A percentile compares a stretch with the other conserved stretches of the same genome.
These are phyloP conservation scores for Fusarium sp. DNA, from an alignment of 2,329 filamentous ascomycete species.

Conservation along the genomic window DNA sequence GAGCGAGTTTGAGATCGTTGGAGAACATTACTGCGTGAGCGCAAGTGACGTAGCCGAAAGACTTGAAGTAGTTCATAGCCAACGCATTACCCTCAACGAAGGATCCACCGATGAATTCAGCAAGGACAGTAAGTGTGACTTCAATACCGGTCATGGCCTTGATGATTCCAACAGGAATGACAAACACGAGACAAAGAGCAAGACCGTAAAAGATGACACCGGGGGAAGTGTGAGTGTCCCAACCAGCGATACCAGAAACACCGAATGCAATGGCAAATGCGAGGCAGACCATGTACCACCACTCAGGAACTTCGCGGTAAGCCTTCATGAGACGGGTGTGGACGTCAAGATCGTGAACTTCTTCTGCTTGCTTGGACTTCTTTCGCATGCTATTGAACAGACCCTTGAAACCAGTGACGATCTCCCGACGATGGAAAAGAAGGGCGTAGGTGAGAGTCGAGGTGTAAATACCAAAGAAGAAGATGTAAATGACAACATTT, in stretches of 20 bases:
- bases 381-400: slow-evolving; percentile 59
- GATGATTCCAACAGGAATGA: slow-evolving; percentile 64
- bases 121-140: slow-evolving; percentile 63
- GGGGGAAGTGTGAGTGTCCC: slow-evolving; percentile 62
- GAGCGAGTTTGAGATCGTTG: slow-evolving; percentile 61
- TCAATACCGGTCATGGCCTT: slow-evolving; percentile 65
- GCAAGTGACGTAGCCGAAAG: slow-evolving; percentile 61
- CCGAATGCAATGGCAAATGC: slow-evolving; percentile 58
- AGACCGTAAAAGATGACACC: slow-evolving; percentile 64
- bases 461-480: slow-evolving; percentile 66
- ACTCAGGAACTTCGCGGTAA: slow-evolving; percentile 63
- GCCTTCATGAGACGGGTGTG: slow-evolving; percentile 61
- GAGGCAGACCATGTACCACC: slow-evolving; percentile 63
- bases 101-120: slow-evolving; percentile 65
- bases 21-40: slow-evolving; percentile 64
- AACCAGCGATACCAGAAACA: slow-evolving; percentile 59
- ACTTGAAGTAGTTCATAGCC: slow-evolving; percentile 67
- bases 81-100: slow-evolving; percentile 62
- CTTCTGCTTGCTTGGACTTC: slow-evolving; percentile 52
- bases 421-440: slow-evolving; percentile 64
- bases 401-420: slow-evolving; percentile 61
- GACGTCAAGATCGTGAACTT: slow-evolving; percentile 56
- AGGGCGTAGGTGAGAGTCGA: slow-evolving; percentile 62
- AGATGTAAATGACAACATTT: slow-evolving; percentile 63
- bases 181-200: slow-evolving; percentile 60